Conservation (phyloP, 2,329 filamentous ascomycete genomes). For the Xylariaceae sp. region DNA sequence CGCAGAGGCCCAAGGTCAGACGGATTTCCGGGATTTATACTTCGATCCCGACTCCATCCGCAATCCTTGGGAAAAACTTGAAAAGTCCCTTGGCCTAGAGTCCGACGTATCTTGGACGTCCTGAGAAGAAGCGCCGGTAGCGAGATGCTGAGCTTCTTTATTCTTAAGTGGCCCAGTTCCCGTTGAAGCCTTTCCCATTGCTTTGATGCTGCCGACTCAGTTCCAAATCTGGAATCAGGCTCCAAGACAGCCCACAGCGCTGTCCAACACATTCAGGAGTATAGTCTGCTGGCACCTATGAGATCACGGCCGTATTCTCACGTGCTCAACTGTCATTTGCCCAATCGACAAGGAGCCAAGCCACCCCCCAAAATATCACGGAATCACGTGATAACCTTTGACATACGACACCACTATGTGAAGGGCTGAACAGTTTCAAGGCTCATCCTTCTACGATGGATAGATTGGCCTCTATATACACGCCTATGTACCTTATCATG, state of each 20-base stretch:
- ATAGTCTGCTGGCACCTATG: slow-evolving; percentile 3
- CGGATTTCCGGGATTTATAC: slow-evolving; percentile 59
- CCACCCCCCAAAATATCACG: slow-evolving; percentile 20
- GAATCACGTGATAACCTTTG: slow-evolving; percentile 32
- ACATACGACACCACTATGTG: slow-evolving; percentile 20
- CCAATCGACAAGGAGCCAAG: slow-evolving; percentile 2
- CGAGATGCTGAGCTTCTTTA: slow-evolving; percentile 7
- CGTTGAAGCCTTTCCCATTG: background rate
- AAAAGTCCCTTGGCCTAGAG: slow-evolving; percentile 42
- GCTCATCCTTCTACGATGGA: slow-evolving; percentile 18
- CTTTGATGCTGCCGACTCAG: background rate
- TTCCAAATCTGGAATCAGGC: slow-evolving; percentile 1
- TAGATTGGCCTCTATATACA: slow-evolving; percentile 18
- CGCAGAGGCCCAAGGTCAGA: slow-evolving; percentile 33
- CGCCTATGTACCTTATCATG: slow-evolving; percentile 11
- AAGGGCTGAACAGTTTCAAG: slow-evolving; percentile 19
- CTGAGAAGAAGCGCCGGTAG: slow-evolving; percentile 28
- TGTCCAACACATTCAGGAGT: background rate
- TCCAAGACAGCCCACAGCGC: slow-evolving; percentile 3
- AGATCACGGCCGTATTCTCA: slow-evolving; percentile 1
- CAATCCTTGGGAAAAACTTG: slow-evolving; percentile 64
- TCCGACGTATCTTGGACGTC: slow-evolving; percentile 44
- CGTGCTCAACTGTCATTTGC: slow-evolving; percentile 10
- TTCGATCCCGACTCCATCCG: slow-evolving; percentile 65
- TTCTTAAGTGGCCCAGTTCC: background rate